phyloP scores from a whole-genome alignment of 2,329 filamentous ascomycete genomes.

The Alternaria tenuissima region DNA sequence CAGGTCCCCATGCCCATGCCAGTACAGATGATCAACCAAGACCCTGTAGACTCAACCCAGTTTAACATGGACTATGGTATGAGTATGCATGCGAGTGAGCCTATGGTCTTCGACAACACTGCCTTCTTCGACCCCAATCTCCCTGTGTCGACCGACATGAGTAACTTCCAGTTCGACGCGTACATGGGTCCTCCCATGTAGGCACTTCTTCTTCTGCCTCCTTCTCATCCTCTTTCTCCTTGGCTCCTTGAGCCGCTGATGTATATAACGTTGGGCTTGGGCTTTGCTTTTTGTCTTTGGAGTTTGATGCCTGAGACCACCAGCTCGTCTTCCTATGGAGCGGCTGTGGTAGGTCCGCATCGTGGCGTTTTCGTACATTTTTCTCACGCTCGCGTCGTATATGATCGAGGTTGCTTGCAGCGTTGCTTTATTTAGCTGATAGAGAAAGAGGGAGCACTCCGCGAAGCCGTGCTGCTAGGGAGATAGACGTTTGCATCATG shows the following conservation, averaged over 20 bases:
- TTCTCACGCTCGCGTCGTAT: slow-evolving; percentile 1
- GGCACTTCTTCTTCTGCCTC: slow-evolving; percentile 6
- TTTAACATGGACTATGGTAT: slow-evolving; percentile 31
- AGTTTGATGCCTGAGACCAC: slow-evolving; percentile 38
- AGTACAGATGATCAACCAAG: slow-evolving; percentile 18
- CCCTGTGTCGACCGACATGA: slow-evolving; percentile 16
- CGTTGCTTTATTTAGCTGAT: neutral
- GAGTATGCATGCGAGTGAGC: slow-evolving; percentile 31
- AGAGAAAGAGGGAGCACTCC: neutral
- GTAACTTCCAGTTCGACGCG: slow-evolving; percentile 41
- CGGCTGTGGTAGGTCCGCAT: slow-evolving; percentile 40
- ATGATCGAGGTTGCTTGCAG: neutral
- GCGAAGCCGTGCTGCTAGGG: neutral
- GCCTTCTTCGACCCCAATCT: slow-evolving; percentile 32
- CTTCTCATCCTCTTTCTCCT: neutral
- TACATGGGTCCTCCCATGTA: slow-evolving; percentile 24
- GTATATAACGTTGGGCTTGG: slow-evolving; percentile 20
- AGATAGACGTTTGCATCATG: neutral
- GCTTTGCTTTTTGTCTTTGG: slow-evolving; percentile 3
- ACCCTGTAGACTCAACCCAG: slow-evolving; percentile 24
- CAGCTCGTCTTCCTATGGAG: slow-evolving; percentile 18
- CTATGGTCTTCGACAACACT: slow-evolving; percentile 27
- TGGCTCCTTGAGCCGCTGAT: neutral
- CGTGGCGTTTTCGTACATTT: neutral
- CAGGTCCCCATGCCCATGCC: slow-evolving; percentile 9